Evolutionary conservation across 2,329 filamentous ascomycete species (phyloP), one percentile per base, ranked within the genome.

Genomic region (Diplocarpon rosae): DNA sequence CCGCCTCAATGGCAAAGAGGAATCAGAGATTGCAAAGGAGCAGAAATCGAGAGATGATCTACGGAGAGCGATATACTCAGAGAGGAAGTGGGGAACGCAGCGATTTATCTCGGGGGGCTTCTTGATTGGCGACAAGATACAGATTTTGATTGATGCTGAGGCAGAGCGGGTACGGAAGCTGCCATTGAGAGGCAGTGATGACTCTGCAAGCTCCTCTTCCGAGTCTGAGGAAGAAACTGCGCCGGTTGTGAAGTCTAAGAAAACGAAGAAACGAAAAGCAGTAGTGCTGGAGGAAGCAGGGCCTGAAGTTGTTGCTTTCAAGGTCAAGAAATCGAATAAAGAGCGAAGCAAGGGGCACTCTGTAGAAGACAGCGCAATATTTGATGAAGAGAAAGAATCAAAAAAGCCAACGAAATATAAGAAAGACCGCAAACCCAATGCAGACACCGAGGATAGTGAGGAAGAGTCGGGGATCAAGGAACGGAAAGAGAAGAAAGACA

Each of bases 51-150:
- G 80, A 53, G 75, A 84, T 45, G 79, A 85, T 56, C 66, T 83
- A 34, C 83, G 84, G 68, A 73, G 85, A 57, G 78, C 78, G 50
- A 68, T 80, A 37, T 94, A 88, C 60, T 74, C 85, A 43, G 79
- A 83, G 54, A 73, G 76, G 57, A 85, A 80, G 63, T 89, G 80
- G 67, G 88, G 88, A 1, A 71, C 75, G 9, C 85, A 95, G 71
- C 77, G 80, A 39, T 98, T 98, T 63, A 82, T 98, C 17, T 79
- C 73, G 47, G 92, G 87, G n/a, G 92, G 90, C 0, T 73, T 88
- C 45, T 61, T 77, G 28, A 69, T 79, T 17, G 75, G 74, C 29
- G 72, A 78, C 50, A 69, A 76, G 56, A 69, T 76, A 39, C 66
- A 72, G 55, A 68, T 70, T 33, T 61, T 66, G 47, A 62, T 63